Conservation (phyloP, 768 basidiomycete species). For the Lentinula raphanica region DNA sequence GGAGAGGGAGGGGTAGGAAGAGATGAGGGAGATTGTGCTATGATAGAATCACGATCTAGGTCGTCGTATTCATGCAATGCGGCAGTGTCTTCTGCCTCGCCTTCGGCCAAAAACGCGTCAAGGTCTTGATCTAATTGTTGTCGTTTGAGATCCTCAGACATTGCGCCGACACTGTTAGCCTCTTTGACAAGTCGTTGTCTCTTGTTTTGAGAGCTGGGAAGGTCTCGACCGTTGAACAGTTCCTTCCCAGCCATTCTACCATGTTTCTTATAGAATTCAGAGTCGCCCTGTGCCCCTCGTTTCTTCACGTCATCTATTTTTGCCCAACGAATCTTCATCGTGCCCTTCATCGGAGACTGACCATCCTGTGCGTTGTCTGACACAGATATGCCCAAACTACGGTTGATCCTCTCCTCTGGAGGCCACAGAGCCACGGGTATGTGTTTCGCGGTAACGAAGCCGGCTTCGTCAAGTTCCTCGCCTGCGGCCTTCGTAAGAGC, state of each 20-base stretch:
- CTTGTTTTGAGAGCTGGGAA: conserved; percentile 12
- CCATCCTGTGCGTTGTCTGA: conserved; percentile 41
- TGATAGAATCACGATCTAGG: conserved; percentile 3
- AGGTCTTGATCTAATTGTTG: conserved; percentile 61
- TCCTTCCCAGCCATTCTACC: conserved; percentile 64
- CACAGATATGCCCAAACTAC: conserved; percentile 56
- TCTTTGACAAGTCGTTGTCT: conserved; percentile 33
- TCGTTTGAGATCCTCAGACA: conserved; percentile 27
- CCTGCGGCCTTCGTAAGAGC: conserved; percentile 44
- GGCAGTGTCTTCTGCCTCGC: conserved; percentile 23
- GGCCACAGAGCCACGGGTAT: conserved; percentile 77
- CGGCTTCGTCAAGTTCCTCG: conserved; percentile 53
- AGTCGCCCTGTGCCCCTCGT: conserved; percentile 64
- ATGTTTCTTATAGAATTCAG: conserved; percentile 76
- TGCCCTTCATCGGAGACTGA: conserved; percentile 40
- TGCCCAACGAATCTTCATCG: conserved; percentile 75
- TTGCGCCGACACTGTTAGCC: not conserved
- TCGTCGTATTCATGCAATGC: conserved; percentile 1
- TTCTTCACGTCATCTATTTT: conserved; percentile 68
- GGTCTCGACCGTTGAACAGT: conserved; percentile 31
- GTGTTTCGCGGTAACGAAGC: conserved; percentile 57
- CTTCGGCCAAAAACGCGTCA: conserved; percentile 60
- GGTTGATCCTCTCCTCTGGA: conserved; percentile 70
- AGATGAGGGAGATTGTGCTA: conserved; percentile 12
- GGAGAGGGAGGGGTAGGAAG: conserved; percentile 47